phyloP scores from a whole-genome alignment of 345 rosid genomes.

The Crucihimalaya himalaica region DNA sequence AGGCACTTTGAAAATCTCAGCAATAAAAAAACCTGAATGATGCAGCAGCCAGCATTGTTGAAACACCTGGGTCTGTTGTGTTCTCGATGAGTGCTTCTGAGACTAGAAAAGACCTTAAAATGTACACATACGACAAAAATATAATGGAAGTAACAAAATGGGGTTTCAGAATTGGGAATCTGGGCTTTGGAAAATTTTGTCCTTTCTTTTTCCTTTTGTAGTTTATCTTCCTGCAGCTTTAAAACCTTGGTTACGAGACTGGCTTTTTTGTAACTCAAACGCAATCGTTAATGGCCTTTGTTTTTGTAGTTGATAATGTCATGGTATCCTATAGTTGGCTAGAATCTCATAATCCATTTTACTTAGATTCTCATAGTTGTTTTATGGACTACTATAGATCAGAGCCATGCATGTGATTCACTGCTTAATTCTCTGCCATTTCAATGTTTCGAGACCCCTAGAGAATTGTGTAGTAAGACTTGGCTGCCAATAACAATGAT shows the following conservation, averaged over 20 bases:
- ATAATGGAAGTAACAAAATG: slow-evolving; percentile 4
- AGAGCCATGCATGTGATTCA: background rate
- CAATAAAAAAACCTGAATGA: slow-evolving; percentile 42
- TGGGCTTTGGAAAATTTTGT: slow-evolving; percentile 21
- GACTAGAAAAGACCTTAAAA: background rate
- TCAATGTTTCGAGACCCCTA: slow-evolving; percentile 47
- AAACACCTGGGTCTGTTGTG: slow-evolving; percentile 7
- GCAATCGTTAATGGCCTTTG: background rate
- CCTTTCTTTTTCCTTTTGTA: background rate
- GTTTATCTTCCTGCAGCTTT: slow-evolving; percentile 6
- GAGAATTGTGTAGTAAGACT: slow-evolving; percentile 43
- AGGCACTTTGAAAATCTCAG: slow-evolving; percentile 57
- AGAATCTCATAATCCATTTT: background rate
- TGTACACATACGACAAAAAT: background rate
- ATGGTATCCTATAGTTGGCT: background rate
- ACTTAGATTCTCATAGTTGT: background rate
- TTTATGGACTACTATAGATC: background rate
- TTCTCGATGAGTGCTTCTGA: background rate
- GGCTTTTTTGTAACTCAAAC: background rate
- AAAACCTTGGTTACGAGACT: background rate
- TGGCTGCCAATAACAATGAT: slow-evolving; percentile 61
- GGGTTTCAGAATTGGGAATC: background rate
- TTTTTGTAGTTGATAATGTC: background rate
- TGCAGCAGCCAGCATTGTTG: slow-evolving; percentile 16
- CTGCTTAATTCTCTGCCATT: background rate